Conservation (phyloP, 1,139 yeast species). For the Yamadazyma blattariae region DNA sequence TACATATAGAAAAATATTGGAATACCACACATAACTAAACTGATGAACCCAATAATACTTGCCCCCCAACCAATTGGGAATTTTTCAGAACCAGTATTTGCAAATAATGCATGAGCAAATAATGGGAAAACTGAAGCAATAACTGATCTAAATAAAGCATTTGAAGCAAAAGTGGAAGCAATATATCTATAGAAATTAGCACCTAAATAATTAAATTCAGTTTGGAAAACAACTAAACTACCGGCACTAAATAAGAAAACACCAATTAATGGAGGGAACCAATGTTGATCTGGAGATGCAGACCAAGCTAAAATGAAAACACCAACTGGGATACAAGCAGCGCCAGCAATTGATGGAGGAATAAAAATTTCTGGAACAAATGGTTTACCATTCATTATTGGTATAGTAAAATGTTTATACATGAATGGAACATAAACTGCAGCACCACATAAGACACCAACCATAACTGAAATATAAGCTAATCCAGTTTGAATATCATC, state of each 20-base stretch:
- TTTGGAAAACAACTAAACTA: conserved; percentile 41
- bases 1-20: conserved; percentile 46
- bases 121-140: conserved; percentile 64
- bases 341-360: conserved; percentile 20
- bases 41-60: conserved; percentile 43
- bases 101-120: conserved; percentile 52
- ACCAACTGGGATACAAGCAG: conserved; percentile 40
- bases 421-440: conserved; percentile 22
- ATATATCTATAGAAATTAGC: conserved; percentile 35
- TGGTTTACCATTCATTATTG: conserved; percentile 19
- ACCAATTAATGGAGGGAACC: conserved; percentile 44
- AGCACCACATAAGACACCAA: conserved; percentile 26
- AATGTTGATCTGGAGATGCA: conserved; percentile 34
- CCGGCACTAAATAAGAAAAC: conserved; percentile 36
- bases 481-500: conserved; percentile 48
- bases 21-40: conserved; percentile 40
- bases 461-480: conserved; percentile 40
- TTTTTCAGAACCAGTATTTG: conserved; percentile 38
- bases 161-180: conserved; percentile 61
- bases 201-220: conserved; percentile 33
- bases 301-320: conserved; percentile 53
- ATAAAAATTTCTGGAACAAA: conserved; percentile 40
- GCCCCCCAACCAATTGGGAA: conserved; percentile 61
- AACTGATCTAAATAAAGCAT: conserved; percentile 49
- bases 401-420: conserved; percentile 22